phyloP scores from a whole-genome alignment of 73 alveolate genomes.

The Breviolum minutum region DNA sequence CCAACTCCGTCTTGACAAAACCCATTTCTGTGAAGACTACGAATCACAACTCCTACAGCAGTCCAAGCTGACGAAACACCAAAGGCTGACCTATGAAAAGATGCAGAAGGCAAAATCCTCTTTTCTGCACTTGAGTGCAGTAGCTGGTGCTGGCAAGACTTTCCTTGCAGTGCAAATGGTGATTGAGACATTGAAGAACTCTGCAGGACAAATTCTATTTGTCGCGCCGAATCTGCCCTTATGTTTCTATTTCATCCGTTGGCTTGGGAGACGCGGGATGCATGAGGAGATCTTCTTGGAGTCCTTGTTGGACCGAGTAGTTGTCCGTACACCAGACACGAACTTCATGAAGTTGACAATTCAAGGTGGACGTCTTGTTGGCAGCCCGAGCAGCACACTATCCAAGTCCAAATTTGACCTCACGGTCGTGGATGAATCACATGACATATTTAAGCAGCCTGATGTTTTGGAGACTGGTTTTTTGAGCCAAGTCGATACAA shows the following conservation, averaged over 20 bases:
- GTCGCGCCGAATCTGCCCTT: neutral
- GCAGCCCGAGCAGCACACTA: neutral
- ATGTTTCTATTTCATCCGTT: neutral
- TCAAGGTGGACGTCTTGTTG: neutral
- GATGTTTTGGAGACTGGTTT: neutral
- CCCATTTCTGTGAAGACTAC: neutral
- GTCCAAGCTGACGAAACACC: conserved; percentile 4
- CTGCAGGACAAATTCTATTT: neutral
- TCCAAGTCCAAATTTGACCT: neutral
- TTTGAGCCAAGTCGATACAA: neutral
- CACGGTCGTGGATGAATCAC: conserved; percentile 5
- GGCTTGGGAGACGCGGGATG: neutral
- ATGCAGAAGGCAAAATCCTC: neutral
- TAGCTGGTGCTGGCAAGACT: conserved; percentile 8
- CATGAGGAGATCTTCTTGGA: neutral
- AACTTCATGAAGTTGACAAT: neutral
- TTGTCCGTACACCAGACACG: too few relatives aligned
- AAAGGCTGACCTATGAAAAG: neutral
- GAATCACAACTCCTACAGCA: neutral
- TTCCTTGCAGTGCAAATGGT: neutral
- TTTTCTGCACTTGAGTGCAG: neutral
- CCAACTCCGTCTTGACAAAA: neutral
- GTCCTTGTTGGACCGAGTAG: neutral
- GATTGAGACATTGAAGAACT: neutral
- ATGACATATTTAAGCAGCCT: neutral